Evolutionary conservation across 2,329 filamentous ascomycete genomes (phyloP), one percentile per base, ranked within the genome.

Genomic region (Davidsoniella virescens): DNA sequence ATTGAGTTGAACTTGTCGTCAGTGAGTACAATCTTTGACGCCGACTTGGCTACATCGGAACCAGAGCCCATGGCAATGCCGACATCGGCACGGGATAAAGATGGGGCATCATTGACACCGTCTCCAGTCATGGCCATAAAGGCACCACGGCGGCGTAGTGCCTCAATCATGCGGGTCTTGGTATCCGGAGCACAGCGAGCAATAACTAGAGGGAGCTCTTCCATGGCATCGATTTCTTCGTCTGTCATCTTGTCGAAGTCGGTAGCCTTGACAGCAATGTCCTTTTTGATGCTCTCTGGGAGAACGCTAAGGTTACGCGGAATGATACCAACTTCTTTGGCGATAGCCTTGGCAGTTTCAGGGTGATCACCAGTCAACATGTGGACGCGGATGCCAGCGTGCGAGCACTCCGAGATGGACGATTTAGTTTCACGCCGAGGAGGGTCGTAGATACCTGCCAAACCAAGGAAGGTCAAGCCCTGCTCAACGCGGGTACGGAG

Each of bases 21-120:
- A 0, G 84, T 87, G 42, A 94, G 69, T 50, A 93, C 86, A 64
- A 94, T 90, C 61, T 77, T 82, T 16, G 81, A 74, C 0, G 85
- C 85, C 41, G 82, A 84, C 64, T 92, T 93, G 54, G 86, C 86
- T 5, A 93, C 86, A 57, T 92, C 86, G 9, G 81, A 87, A 1
- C 86, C 86, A 12, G 82, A 80, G n/a, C 86, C 86, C 86, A 93
- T 93, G 50, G 85, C 85, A 56, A 92, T 94, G 55, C 84, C 86
- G 5, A 94, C 84, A 59, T 94, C 87, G 2, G 85, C 82, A 42
- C 77, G 75, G 57, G 85, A 84, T 33, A 93, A 71, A 4, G 84
- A 87, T 0, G 86, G 86, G 2, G 84, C 84, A 60, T 93, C 86
- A 60, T 93, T 93, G 55, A 92, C 86, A 44, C 86, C 86, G 58